A percentile compares a stretch with the other conserved stretches of the same genome.
Conservation (phyloP, 805 yeast species). For the Candida tallmaniae region DNA sequence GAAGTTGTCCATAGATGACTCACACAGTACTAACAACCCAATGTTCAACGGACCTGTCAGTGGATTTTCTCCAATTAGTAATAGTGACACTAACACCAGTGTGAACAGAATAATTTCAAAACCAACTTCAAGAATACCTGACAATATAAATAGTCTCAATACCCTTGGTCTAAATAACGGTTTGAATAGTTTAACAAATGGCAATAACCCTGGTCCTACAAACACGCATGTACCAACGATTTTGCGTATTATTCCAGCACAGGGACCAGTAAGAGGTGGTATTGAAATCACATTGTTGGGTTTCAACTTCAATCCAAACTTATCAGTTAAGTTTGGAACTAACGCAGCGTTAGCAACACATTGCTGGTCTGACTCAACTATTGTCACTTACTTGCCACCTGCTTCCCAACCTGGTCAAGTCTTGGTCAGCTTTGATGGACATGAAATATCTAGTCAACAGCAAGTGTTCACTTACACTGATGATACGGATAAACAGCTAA, state of each 20-base stretch:
- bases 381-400: conserved; percentile 92
- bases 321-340: conserved; percentile 82
- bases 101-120: conserved; percentile 9
- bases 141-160: conserved; percentile 2
- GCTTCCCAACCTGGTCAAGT: conserved; percentile 89
- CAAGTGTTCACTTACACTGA: conserved; percentile 87
- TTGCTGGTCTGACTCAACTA: conserved; percentile 94
- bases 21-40: conserved; percentile 31
- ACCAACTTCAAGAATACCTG: conserved; percentile 10
- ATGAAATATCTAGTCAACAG: conserved; percentile 33
- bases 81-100: conserved; percentile 38
- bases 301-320: conserved; percentile 76
- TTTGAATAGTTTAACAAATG: not conserved
- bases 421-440: conserved; percentile 70
- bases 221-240: conserved; percentile 47
- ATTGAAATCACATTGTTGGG: conserved; percentile 91
- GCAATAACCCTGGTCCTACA: not conserved
- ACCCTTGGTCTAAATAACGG: too few relatives aligned
- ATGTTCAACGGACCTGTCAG: conserved; percentile 36
- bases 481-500: conserved; percentile 91
- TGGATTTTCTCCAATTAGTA: conserved; percentile 43
- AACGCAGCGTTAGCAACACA: conserved; percentile 78
- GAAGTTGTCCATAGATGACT: conserved; percentile 45
- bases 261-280: conserved; percentile 96
- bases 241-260: conserved; percentile 88